These are phyloP conservation scores for Waltergamsia citrina DNA, from an alignment of 2,329 filamentous ascomycete species.

Conservation along the genomic window DNA sequence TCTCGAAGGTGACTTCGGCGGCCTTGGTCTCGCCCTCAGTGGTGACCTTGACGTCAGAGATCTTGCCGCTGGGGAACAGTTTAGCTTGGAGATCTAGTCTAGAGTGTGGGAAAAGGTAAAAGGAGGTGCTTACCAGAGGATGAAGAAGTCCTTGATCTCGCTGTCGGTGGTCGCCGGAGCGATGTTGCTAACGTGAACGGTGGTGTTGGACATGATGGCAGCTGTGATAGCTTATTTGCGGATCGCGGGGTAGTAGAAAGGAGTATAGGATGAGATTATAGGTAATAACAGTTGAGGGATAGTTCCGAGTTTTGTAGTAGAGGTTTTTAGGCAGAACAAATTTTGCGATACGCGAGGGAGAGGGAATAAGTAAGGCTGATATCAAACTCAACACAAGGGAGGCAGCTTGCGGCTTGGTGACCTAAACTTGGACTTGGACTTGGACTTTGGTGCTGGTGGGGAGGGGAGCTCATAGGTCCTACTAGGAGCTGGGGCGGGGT, in stretches of 20 bases:
- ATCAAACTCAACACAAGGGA: no score
- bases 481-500: slow-evolving; percentile 16
- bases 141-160: slow-evolving; percentile 95
- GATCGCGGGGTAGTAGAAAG: slow-evolving; percentile 4
- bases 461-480: slow-evolving; percentile 3
- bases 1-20: slow-evolving; percentile 93
- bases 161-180: slow-evolving; percentile 72
- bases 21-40: slow-evolving; percentile 61
- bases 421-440: no score
- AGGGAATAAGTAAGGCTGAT: no score
- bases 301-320: no score
- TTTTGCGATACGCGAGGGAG: no score
- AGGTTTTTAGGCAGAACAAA: no score
- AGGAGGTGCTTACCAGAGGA: slow-evolving; percentile 61
- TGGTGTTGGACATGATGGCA: slow-evolving; percentile 47
- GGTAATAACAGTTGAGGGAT: no score
- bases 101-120: neutral
- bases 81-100: slow-evolving; percentile 7
- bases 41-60: slow-evolving; percentile 71
- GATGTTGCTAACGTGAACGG: slow-evolving; percentile 87
- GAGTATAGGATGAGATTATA: no score
- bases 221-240: neutral
- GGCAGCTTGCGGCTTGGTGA: no score
- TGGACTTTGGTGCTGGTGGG: slow-evolving; percentile 3
- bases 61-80: slow-evolving; percentile 65